Conservation (phyloP, 2,329 filamentous ascomycete genomes). For the Cladosporium sp. region DNA sequence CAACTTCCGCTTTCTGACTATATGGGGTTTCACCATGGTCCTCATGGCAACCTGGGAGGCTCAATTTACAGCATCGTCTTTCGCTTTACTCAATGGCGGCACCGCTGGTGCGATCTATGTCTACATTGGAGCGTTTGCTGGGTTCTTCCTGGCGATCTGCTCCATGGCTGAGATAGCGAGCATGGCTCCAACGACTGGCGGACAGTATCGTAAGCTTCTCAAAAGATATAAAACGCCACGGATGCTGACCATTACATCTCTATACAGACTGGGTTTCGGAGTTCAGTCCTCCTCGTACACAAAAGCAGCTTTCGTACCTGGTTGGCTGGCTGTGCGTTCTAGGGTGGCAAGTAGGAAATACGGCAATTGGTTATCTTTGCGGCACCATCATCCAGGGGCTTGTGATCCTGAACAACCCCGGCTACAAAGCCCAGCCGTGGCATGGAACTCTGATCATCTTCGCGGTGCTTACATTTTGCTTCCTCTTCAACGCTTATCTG, state of each 20-base stretch:
- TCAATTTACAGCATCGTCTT: slow-evolving; percentile 26
- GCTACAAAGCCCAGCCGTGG: slow-evolving; percentile 26
- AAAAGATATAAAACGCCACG: not conserved
- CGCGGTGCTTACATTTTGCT: slow-evolving; percentile 33
- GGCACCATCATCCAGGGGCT: slow-evolving; percentile 35
- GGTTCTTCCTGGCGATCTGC: slow-evolving; percentile 26
- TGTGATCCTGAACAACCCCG: slow-evolving; percentile 31
- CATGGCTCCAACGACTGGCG: slow-evolving; percentile 32
- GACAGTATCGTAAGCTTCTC: slow-evolving; percentile 19
- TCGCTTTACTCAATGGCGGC: slow-evolving; percentile 29
- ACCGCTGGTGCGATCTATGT: slow-evolving; percentile 32
- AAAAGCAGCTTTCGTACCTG: slow-evolving; percentile 23
- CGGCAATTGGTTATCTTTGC: slow-evolving; percentile 32
- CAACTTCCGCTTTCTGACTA: slow-evolving; percentile 24
- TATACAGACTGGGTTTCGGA: slow-evolving; percentile 27
- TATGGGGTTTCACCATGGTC: slow-evolving; percentile 24
- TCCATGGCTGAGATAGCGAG: slow-evolving; percentile 31
- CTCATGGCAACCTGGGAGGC: slow-evolving; percentile 30
- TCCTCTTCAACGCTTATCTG: slow-evolving; percentile 25
- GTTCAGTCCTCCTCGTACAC: slow-evolving; percentile 27
- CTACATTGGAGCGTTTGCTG: slow-evolving; percentile 26
- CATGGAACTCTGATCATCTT: slow-evolving; percentile 29
- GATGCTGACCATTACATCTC: not conserved
- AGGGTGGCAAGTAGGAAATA: slow-evolving; percentile 33
- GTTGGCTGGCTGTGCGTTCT: slow-evolving; percentile 34